A percentile compares a stretch with the other conserved stretches of the same genome.
These are phyloP conservation scores for Elasticomyces elasticus DNA, from an alignment of 495 filamentous ascomycete genomes.

Conservation along the genomic window DNA sequence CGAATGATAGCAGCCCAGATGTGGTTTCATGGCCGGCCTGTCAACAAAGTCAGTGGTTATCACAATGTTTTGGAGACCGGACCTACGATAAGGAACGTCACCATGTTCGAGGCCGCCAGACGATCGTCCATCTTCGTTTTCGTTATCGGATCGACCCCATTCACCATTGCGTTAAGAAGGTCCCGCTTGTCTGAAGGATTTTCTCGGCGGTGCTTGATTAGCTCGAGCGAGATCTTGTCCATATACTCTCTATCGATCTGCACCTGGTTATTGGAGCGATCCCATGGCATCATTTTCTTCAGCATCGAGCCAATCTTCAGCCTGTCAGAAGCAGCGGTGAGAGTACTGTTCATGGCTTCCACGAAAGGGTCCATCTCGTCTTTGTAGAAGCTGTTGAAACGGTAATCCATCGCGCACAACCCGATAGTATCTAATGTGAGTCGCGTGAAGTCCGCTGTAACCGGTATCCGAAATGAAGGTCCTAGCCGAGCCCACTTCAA, in stretches of 20 bases:
- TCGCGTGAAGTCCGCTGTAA: slow-evolving; percentile 65
- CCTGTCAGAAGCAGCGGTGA: slow-evolving; percentile 46
- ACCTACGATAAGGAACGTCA: slow-evolving; percentile 21
- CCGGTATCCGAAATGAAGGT: slow-evolving; percentile 43
- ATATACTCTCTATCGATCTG: slow-evolving; percentile 47
- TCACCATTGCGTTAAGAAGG: slow-evolving; percentile 59
- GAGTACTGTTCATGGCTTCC: slow-evolving; percentile 50
- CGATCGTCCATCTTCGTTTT: slow-evolving; percentile 23
- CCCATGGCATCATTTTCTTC: slow-evolving; percentile 11
- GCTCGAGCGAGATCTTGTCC: slow-evolving; percentile 44
- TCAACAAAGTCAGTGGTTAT: too few species aligned
- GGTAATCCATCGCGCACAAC: slow-evolving; percentile 54
- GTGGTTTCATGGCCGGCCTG: slow-evolving; percentile 32
- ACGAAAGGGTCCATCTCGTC: slow-evolving; percentile 60
- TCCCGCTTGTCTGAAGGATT: slow-evolving; percentile 54
- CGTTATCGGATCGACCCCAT: slow-evolving; percentile 38
- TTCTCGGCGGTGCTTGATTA: slow-evolving; percentile 49
- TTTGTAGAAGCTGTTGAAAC: slow-evolving; percentile 67
- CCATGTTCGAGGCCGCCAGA: slow-evolving; percentile 21
- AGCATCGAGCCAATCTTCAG: slow-evolving; percentile 10
- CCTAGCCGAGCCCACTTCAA: slow-evolving; percentile 70
- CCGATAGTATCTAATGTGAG: slow-evolving; percentile 67
- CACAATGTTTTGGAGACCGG: too few species aligned
- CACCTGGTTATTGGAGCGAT: slow-evolving; percentile 28
- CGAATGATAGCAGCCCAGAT: slow-evolving; percentile 28